phyloP scores from a whole-genome alignment of 2,329 filamentous ascomycete species.

The Amauroascus niger region DNA sequence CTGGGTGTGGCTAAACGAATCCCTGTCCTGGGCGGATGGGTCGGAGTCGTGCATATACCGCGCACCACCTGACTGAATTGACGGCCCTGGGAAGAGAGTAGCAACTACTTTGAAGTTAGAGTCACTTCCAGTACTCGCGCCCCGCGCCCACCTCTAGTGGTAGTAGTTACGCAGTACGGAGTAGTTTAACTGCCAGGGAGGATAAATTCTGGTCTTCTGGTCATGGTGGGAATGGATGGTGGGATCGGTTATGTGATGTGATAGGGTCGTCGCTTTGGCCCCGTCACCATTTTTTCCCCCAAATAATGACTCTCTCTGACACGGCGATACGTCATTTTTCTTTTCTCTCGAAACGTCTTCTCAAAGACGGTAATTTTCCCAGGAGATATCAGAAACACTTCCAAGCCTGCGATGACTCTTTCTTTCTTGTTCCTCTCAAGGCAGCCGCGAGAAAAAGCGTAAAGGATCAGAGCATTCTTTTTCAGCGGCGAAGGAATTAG shows the following conservation, averaged over 20 bases:
- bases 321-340: no score
- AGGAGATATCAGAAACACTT: background rate
- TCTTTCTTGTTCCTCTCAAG: background rate
- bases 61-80: background rate
- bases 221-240: no score
- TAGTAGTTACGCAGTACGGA: no score
- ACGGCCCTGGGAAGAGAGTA: background rate
- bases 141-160: no score
- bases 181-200: no score
- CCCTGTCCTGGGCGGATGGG: background rate
- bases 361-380: background rate
- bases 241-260: no score
- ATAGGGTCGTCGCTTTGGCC: no score
- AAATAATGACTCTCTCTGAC: no score
- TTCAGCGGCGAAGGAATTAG: background rate
- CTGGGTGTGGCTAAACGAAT: conserved; percentile 2
- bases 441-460: background rate
- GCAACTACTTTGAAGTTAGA: no score
- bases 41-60: background rate
- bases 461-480: background rate
- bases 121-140: no score
- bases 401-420: background rate
- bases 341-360: background rate
- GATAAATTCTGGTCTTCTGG: no score
- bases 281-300: no score